Evolutionary conservation across 176 grass and related monocot species (phyloP), one percentile per base, ranked within the genome.

Genomic region (Aegilops umbellulata): DNA sequence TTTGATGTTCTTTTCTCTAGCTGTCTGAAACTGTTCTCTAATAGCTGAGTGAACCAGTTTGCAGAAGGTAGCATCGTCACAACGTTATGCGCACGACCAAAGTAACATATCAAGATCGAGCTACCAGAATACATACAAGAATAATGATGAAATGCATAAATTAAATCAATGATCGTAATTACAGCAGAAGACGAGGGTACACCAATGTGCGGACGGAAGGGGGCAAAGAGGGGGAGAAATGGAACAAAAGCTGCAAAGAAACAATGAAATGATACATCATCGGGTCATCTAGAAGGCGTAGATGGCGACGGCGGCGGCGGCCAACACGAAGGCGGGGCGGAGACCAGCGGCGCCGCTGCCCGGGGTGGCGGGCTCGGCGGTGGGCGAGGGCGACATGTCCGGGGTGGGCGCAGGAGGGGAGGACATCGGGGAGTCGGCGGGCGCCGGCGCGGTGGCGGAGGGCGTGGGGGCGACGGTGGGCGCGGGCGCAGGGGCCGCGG

Each of bases 121-220:
- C 53, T 58, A 19, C 17, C 53, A 58, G 53, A 6, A 57, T 53
- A 51, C 16, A 53, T 55, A 58, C 2, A 58, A 16, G 58, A 74
- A 58, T 2, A 81, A 81, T 60, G 26, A 27, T 58, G 12, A 60
- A 68, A 72, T 86, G 55, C 80, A 83, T 84, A 87, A 80, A 87
- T 87, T 60, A 69, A 90, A 90, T 80, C 42, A 90, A 90, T 87
- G 66, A 20, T 87, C 75, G 41, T 90, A 90, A 87, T 90, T 90
- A 90, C 89, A 90, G 12, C 79, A 71, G 79, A 77, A 82, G 62
- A 41, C 1, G 63, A 68, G 77, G 71, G 17, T 41, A 83, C 71
- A 74, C 32, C 25, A 67, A 63, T 80, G 80, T 49, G 60, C 42
- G 89, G 34, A 30, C 7, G 25, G 34, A 26, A 22, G 24, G 6